Base-by-base conservation (phyloP, 257 asterid genomes). In the Pogostemon cablin region DNA sequence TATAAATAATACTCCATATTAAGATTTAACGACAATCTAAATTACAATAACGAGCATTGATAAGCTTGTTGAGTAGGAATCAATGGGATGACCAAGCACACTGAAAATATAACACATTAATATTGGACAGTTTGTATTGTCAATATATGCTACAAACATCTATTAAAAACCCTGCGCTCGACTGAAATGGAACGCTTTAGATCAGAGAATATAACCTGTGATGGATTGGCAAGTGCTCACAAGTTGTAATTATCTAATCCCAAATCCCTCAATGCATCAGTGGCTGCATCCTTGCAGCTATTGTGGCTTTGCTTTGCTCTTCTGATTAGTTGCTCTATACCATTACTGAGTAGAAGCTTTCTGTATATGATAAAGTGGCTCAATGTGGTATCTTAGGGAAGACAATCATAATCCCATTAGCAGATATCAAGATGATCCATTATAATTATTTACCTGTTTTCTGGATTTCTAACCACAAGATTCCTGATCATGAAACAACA, bases 401-500 rank as follows among this genome's bases (percentile, higher is more conserved):
- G 42, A 59, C n/a, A 6, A 9, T 25, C 9, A 43, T 25, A 39
- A 47, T 3, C 11, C 42, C 7, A 59, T 15, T 6, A 49, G 17
- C 42, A 41, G 34, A 20, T 69, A 54, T 55, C 37, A 54, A 40
- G n/a, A 11, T 37, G 15, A 9, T 52, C 32, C 32, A 25, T 25
- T 34, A 41, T 17, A 6, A 73, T 35, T 35, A 4, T 49, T 63
- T 72, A 79, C 98, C 98, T 84, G 81, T 90, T 92, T 76, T 92
- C 96, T 17, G 86, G 90, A 82, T 90, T 92, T 80, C 98, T 82
- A 71, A 52, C 98, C 46, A 71, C 97, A 44, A 92, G 90, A 78
- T 92, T 92, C 69, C 98, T 82, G 74, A 92, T 88, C 98, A 92
- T 92, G 69, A 90, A 87, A 77, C 98, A 92, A 17, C 85, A 81